Evolutionary conservation across 352 stramenopile genomes (phyloP), one percentile per base, ranked within the genome.

Genomic region (Blastocystis sp.): DNA sequence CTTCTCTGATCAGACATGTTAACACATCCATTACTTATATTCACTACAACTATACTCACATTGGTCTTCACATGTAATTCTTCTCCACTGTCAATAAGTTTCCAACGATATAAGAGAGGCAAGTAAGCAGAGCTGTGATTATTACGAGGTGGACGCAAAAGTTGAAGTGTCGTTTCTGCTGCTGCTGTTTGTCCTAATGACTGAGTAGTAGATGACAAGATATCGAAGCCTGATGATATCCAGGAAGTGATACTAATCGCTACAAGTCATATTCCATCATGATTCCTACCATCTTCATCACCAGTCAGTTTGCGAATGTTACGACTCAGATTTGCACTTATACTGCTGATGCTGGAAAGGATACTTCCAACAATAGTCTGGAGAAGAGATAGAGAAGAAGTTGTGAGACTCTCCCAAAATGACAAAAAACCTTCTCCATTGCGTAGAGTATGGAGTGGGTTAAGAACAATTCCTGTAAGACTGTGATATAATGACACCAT

Each of bases 401-500:
- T 27, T 5, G 73, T 66, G 24, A 60, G 33, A 24, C 53, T 58
- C 48, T 64, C 48, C 7, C 66, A 7, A 35, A 15, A 54, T 17
- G 56, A 22, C 1, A 84, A 5, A 11, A 84, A 2, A 24, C 73
- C 73, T 15, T 84, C 73, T 19, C 73, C 73, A 57, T 30, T 66
- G 7, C 53, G 44, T 9, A 78, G 33, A 27, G 60, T 33, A 9
- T 15, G 58, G 17, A 89, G 1, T 22, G 78, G 78, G 11, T 40
- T 89, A 6, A 27, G 27, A 37, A 89, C 1, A 6, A 89, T 35
- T 42, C 58, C 27, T 56, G 27, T 35, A 51, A 77, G 15, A 44
- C 78, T 89, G 42, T 76, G 35, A 44, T 78, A 89, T 0, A 89
- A n/a, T 3, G 78, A 79, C 6, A 89, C 69, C 19, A 89, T 1